phyloP scores from a whole-genome alignment of 2,329 filamentous ascomycete species.

The Colletotrichum siamense region DNA sequence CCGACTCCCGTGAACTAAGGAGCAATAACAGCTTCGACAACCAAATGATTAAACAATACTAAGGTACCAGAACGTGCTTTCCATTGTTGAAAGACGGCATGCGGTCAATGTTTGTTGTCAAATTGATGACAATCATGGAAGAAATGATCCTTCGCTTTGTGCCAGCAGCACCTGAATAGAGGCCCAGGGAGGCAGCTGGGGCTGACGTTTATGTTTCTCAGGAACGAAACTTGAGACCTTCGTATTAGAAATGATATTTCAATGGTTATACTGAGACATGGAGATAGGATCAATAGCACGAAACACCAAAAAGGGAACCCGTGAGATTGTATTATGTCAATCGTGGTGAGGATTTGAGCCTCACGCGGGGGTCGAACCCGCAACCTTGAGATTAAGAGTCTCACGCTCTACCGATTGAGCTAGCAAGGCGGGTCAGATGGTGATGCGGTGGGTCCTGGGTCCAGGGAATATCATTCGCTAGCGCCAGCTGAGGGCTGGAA shows the following conservation, averaged over 20 bases:
- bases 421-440: constrained; percentile 42
- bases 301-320: not conserved
- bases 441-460: fast-evolving
- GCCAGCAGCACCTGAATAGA: not conserved
- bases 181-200: not conserved
- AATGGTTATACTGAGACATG: not conserved
- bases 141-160: not conserved
- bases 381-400: constrained; percentile 59
- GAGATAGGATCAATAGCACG: not conserved
- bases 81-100: not conserved
- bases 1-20: not conserved
- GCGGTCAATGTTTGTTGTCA: not conserved
- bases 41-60: not conserved
- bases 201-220: not conserved
- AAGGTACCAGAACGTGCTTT: not conserved
- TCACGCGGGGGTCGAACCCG: constrained; percentile 30
- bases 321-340: not conserved
- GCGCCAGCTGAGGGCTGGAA: not conserved
- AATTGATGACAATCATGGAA: not conserved
- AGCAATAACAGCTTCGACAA: not conserved
- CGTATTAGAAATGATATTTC: not conserved
- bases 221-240: not conserved
- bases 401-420: constrained; percentile 78
- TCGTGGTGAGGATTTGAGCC: constrained; percentile 23
- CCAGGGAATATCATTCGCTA: not conserved